These are phyloP conservation scores for Coelomomyces lativittatus DNA, from an alignment of 371 early-diverging fungal genomes.

Conservation along the genomic window DNA sequence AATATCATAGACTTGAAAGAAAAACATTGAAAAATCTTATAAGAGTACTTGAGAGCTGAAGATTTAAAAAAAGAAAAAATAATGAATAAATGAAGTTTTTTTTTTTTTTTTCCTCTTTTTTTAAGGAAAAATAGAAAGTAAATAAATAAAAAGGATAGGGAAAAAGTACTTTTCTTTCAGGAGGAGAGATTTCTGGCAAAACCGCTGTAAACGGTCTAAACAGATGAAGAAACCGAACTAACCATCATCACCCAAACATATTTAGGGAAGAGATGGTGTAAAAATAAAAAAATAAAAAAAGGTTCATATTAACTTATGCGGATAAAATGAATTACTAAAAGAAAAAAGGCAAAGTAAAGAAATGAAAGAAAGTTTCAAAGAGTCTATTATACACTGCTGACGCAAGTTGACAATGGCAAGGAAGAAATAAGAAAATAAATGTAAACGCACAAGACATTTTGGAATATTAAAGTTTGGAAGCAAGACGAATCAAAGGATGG, in stretches of 20 bases:
- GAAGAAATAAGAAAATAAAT: neutral
- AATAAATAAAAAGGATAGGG: slow-evolving; percentile 2
- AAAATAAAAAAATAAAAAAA: neutral
- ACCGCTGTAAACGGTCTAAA: slow-evolving; percentile 95
- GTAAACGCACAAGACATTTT: too few species aligned
- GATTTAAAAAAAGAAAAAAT: neutral
- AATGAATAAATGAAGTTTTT: too few species aligned
- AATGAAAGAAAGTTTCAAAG: neutral
- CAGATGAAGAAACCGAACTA: slow-evolving; percentile 85
- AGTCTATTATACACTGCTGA: neutral
- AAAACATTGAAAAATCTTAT: too few species aligned
- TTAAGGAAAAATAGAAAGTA: too few species aligned
- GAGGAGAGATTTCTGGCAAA: slow-evolving; percentile 92
- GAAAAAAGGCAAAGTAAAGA: neutral
- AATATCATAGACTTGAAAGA: too few species aligned
- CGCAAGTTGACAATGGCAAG: neutral
- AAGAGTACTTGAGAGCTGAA: too few species aligned
- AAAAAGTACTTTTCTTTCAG: slow-evolving; percentile 77
- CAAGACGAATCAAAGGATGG: too few species aligned
- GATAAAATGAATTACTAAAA: neutral
- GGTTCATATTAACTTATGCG: neutral
- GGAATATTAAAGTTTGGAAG: too few species aligned
- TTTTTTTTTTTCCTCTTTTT: too few species aligned
- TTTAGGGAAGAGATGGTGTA: neutral
- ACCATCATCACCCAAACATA: neutral